Conservation (phyloP, 2,329 filamentous ascomycete genomes). For the Nemania sp. region DNA sequence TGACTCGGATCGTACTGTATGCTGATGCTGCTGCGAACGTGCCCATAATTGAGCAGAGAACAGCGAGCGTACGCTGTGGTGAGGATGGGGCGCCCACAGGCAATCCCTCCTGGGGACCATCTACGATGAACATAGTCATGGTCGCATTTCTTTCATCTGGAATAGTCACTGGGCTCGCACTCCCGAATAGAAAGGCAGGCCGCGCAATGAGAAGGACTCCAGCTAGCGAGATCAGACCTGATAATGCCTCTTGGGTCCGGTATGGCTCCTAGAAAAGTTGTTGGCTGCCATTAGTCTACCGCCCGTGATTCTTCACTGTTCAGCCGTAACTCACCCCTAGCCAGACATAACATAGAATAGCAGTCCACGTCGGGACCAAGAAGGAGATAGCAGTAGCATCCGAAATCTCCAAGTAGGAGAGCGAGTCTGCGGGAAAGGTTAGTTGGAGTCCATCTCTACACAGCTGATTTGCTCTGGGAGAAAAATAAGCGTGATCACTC, state of each 20-base stretch:
- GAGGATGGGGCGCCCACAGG: slow-evolving; percentile 58
- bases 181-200: slow-evolving; percentile 68
- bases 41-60: slow-evolving; percentile 74
- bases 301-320: not conserved
- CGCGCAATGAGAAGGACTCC: slow-evolving; percentile 83
- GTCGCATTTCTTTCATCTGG: slow-evolving; percentile 5
- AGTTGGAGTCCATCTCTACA: slow-evolving; percentile 6
- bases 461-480: not conserved
- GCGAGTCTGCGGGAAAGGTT: slow-evolving; percentile 52
- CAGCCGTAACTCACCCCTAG: slow-evolving; percentile 43
- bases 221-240: slow-evolving; percentile 74
- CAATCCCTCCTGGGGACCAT: slow-evolving; percentile 37
- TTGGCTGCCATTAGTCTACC: slow-evolving; percentile 7
- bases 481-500: slow-evolving; percentile 21
- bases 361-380: slow-evolving; percentile 77
- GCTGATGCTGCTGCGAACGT: slow-evolving; percentile 76
- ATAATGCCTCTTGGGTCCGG: slow-evolving; percentile 75
- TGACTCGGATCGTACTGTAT: slow-evolving; percentile 79
- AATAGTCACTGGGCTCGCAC: slow-evolving; percentile 31
- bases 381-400: slow-evolving; percentile 87
- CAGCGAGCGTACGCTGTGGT: slow-evolving; percentile 72
- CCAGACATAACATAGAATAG: slow-evolving; percentile 72
- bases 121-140: slow-evolving; percentile 28
- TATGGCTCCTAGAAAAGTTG: slow-evolving; percentile 75
- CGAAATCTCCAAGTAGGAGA: slow-evolving; percentile 77